These are phyloP conservation scores for Verticillium albo-atrum DNA, from an alignment of 2,329 filamentous ascomycete species.

Conservation along the genomic window DNA sequence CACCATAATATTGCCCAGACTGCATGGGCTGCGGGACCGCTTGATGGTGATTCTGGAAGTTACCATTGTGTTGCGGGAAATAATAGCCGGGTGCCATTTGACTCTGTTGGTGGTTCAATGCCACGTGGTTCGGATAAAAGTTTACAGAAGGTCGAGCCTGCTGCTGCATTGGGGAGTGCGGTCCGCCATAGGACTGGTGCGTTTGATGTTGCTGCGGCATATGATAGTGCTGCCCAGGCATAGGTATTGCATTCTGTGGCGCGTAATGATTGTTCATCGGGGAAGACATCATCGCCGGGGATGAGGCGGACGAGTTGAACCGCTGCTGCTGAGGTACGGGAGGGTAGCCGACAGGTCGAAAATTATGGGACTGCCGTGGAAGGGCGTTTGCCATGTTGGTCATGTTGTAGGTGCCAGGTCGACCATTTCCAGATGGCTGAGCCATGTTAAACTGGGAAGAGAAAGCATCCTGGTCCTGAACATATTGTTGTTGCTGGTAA, in stretches of 20 bases:
- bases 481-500: conserved; percentile 18
- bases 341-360: conserved; percentile 32
- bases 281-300: conserved; percentile 32
- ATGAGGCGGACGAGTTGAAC: conserved; percentile 22
- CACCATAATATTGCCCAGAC: conserved; percentile 27
- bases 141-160: conserved; percentile 29
- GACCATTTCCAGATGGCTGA: conserved; percentile 18
- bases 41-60: conserved; percentile 6
- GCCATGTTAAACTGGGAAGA: conserved; percentile 37
- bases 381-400: conserved; percentile 36
- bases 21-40: too few species aligned
- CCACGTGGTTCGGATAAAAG: conserved; percentile 39
- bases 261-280: conserved; percentile 34
- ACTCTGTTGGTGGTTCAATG: conserved; percentile 33
- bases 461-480: conserved; percentile 32
- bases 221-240: conserved; percentile 42
- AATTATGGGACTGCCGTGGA: conserved; percentile 28
- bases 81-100: conserved; percentile 36
- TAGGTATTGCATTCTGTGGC: conserved; percentile 29
- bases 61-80: conserved; percentile 30
- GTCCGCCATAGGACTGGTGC: conserved; percentile 36
- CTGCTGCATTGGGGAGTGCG: conserved; percentile 31
- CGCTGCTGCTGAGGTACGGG: conserved; percentile 27
- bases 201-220: conserved; percentile 37
- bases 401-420: conserved; percentile 42